phyloP scores from a whole-genome alignment of 768 basidiomycete genomes.

The Tylopilus subfusipes region DNA sequence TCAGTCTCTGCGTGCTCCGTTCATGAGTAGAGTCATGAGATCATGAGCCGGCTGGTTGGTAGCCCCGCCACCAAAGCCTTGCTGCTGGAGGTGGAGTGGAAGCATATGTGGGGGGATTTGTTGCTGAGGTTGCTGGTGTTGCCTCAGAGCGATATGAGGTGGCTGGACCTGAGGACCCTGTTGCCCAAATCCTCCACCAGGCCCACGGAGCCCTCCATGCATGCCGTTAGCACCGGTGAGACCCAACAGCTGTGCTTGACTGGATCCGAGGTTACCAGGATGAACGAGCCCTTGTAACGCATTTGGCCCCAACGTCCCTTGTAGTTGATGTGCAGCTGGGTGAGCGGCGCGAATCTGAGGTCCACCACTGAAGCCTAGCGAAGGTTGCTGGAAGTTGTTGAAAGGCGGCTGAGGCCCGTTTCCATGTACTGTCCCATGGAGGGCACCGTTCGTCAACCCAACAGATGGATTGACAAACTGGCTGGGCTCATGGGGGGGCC shows the following conservation, averaged over 20 bases:
- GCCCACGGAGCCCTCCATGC: conserved; percentile 44
- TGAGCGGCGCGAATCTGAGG: conserved; percentile 50
- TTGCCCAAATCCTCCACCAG: conserved; percentile 40
- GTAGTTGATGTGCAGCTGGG: conserved; percentile 45
- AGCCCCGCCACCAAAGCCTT: conserved; percentile 42
- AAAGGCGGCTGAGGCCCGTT: conserved; percentile 49
- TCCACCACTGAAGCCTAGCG: conserved; percentile 42
- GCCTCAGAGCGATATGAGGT: conserved; percentile 31
- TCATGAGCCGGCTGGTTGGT: conserved; percentile 65
- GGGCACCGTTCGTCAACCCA: conserved; percentile 44
- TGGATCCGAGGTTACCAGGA: conserved; percentile 50
- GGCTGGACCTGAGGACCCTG: conserved; percentile 32
- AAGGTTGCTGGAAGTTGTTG: conserved; percentile 49
- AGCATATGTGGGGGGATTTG: conserved; percentile 53
- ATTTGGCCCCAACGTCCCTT: conserved; percentile 44
- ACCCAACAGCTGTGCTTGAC: conserved; percentile 44
- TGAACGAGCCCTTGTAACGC: conserved; percentile 53
- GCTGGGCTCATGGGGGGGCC: conserved; percentile 74
- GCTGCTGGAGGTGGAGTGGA: conserved; percentile 61
- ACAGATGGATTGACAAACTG: conserved; percentile 49
- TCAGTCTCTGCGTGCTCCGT: conserved; percentile 65
- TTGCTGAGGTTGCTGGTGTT: conserved; percentile 41
- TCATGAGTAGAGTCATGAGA: conserved; percentile 82
- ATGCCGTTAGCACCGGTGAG: conserved; percentile 44
- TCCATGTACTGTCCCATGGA: conserved; percentile 46